phyloP scores from a whole-genome alignment of 768 basidiomycete species.

The Melanogaster broomeanus region DNA sequence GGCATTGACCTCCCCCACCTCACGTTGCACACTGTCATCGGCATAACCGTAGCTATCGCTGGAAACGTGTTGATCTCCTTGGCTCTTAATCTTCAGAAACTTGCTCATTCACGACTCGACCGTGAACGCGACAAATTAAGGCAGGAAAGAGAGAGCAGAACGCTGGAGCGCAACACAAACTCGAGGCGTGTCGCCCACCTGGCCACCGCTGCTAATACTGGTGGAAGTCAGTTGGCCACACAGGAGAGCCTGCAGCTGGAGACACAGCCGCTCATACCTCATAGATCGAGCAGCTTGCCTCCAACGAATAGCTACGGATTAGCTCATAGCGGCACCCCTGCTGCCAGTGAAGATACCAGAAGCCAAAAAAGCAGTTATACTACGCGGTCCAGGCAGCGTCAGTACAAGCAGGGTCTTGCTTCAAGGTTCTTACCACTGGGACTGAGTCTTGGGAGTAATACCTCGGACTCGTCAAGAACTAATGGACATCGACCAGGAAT shows the following conservation, averaged over 20 bases:
- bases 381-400: slow-evolving; percentile 19
- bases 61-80: slow-evolving; percentile 90
- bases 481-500: slow-evolving; percentile 1
- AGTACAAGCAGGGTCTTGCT: slow-evolving; percentile 32
- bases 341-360: slow-evolving; percentile 25
- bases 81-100: slow-evolving; percentile 90
- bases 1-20: slow-evolving; percentile 54
- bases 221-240: slow-evolving; percentile 8
- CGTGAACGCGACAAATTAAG: slow-evolving; percentile 28
- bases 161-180: not conserved
- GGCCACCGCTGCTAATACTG: not conserved
- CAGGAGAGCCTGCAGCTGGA: slow-evolving; percentile 16
- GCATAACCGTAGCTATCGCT: slow-evolving; percentile 78
- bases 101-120: slow-evolving; percentile 78
- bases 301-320: slow-evolving; percentile 21
- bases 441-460: slow-evolving; percentile 6
- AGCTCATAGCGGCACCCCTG: not conserved
- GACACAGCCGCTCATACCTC: slow-evolving; percentile 31
- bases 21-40: slow-evolving; percentile 60
- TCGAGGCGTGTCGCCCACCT: not conserved
- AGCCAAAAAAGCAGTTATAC: slow-evolving; percentile 28
- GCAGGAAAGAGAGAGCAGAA: slow-evolving; percentile 15
- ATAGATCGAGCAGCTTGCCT: slow-evolving; percentile 22
- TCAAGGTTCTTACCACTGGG: slow-evolving; percentile 38
- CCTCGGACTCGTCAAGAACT: slow-evolving; percentile 3